A percentile compares a stretch with the other conserved stretches of the same genome.
phyloP scores from a whole-genome alignment of 2,329 filamentous ascomycete genomes.

The Pestalotiopsis sp. region DNA sequence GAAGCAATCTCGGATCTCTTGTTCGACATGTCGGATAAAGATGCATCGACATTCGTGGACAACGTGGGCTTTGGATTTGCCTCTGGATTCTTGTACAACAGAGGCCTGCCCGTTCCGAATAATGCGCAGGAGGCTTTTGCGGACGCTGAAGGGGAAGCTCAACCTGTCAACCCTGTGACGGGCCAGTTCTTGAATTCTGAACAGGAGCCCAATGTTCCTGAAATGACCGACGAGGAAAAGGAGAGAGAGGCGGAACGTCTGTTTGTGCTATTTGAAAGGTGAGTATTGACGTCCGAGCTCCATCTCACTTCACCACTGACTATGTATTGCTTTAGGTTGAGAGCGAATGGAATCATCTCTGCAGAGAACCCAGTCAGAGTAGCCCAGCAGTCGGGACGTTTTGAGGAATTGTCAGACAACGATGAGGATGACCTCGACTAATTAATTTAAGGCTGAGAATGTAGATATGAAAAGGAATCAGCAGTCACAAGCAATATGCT shows the following conservation, averaged over 20 bases:
- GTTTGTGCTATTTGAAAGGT: constrained; percentile 90
- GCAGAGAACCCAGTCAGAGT: constrained; percentile 69
- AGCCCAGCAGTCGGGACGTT: constrained; percentile 61
- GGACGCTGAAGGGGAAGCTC: constrained; percentile 28
- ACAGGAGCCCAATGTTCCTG: constrained; percentile 55
- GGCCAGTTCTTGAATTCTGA: constrained; percentile 78
- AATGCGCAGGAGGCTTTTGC: constrained; percentile 57
- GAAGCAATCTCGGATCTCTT: constrained; percentile 76
- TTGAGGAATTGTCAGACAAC: constrained; percentile 57
- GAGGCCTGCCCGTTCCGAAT: constrained; percentile 76
- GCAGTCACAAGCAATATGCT: no score
- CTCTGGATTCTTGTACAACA: constrained; percentile 83
- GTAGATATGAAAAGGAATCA: no score
- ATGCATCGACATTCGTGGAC: constrained; percentile 77
- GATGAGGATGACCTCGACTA: constrained; percentile 29
- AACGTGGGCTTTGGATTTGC: constrained; percentile 96
- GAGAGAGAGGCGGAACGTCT: constrained; percentile 86
- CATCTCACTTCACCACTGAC: not conserved
- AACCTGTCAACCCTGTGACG: constrained; percentile 77
- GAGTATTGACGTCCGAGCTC: constrained; percentile 22
- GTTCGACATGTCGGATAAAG: constrained; percentile 82
- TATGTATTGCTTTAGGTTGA: constrained; percentile 20
- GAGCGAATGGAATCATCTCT: constrained; percentile 57
- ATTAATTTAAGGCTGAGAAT: not conserved
- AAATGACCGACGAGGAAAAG: constrained; percentile 91